phyloP scores from a whole-genome alignment of 768 basidiomycete species.

The Kwoniella botswanensis region DNA sequence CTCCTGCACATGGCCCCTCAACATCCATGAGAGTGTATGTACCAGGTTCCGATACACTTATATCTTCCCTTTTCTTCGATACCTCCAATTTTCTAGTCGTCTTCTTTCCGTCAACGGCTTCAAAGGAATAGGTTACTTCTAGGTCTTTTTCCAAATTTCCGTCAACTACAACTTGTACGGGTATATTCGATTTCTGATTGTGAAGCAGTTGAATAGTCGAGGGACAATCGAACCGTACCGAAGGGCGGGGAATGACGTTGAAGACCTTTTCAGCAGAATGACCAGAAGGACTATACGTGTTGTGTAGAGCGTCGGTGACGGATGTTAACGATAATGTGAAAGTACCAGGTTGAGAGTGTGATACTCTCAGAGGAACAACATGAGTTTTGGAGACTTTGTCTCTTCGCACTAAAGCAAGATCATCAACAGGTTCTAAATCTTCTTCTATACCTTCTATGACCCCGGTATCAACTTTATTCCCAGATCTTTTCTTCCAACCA shows the following conservation, averaged over 20 bases:
- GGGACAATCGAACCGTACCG: constrained; percentile 69
- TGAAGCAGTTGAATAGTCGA: constrained; percentile 71
- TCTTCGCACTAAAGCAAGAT: constrained; percentile 30
- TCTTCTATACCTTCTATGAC: constrained; percentile 53
- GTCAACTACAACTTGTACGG: constrained; percentile 66
- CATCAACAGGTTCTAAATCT: constrained; percentile 36
- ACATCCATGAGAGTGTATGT: constrained; percentile 75
- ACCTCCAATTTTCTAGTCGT: constrained; percentile 72
- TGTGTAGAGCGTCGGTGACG: constrained; percentile 81
- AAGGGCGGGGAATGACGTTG: constrained; percentile 72
- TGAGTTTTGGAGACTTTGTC: constrained; percentile 48
- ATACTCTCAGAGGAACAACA: constrained; percentile 44
- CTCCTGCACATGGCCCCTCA: constrained; percentile 78
- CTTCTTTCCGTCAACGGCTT: constrained; percentile 64
- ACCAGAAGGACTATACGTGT: constrained; percentile 63
- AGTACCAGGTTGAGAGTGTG: constrained; percentile 41
- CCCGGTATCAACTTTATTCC: constrained; percentile 37
- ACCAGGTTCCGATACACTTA: constrained; percentile 66
- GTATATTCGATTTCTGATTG: constrained; percentile 68
- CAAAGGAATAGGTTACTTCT: constrained; percentile 68
- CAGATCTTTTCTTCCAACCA: constrained; percentile 46
- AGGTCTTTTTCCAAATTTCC: constrained; percentile 60
- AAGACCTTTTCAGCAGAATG: constrained; percentile 63
- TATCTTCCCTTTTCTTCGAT: constrained; percentile 51
- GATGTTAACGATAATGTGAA: constrained; percentile 72